These are phyloP conservation scores for Globisporangium megalacanthum DNA, from an alignment of 352 stramenopile species.

Conservation along the genomic window DNA sequence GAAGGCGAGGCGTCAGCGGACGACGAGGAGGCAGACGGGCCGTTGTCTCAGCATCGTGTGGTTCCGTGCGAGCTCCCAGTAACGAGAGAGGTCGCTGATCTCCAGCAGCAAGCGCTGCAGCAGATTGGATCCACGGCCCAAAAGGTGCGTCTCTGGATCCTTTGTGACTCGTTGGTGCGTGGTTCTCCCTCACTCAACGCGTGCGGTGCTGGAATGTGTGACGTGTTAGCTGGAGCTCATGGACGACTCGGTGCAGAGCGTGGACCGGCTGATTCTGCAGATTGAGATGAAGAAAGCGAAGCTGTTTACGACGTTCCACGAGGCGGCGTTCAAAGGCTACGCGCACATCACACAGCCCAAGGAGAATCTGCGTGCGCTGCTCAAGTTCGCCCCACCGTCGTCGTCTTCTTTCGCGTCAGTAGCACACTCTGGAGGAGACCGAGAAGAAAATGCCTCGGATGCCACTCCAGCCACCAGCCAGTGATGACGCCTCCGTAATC, in stretches of 20 bases:
- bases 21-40: constrained; percentile 9
- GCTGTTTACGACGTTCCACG: constrained; percentile 70
- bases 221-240: constrained; percentile 39
- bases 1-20: constrained; percentile 18
- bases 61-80: constrained; percentile 37
- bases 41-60: constrained; percentile 6
- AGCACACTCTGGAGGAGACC: background rate
- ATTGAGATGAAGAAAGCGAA: constrained; percentile 62
- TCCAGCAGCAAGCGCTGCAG: constrained; percentile 42
- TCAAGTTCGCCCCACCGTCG: constrained; percentile 20
- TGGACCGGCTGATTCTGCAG: constrained; percentile 60
- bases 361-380: constrained; percentile 58
- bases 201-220: background rate
- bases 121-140: constrained; percentile 36
- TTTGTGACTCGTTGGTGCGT: background rate
- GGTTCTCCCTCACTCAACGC: background rate
- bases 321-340: constrained; percentile 76
- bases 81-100: constrained; percentile 32
- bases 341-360: constrained; percentile 53
- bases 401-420: background rate
- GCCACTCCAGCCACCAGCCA: too few species aligned
- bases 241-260: constrained; percentile 55
- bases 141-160: constrained; percentile 20
- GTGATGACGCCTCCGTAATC: too few species aligned
- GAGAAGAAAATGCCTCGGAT: too few species aligned